A percentile compares a stretch with the other conserved stretches of the same genome.
These are phyloP conservation scores for Penicillium sp. DNA, from an alignment of 2,329 filamentous ascomycete genomes.

Conservation along the genomic window DNA sequence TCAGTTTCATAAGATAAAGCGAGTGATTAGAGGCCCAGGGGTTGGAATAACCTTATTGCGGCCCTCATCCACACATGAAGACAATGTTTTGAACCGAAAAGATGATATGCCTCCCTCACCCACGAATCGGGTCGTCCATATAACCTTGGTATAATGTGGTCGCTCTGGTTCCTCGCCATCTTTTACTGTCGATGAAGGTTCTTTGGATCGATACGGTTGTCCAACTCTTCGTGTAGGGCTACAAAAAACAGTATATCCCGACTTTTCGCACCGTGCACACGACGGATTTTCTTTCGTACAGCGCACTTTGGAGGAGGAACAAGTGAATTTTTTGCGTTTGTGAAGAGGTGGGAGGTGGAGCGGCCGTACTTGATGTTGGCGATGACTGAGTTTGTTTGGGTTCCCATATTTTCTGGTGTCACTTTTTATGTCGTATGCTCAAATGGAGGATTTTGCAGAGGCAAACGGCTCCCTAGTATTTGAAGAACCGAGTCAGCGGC, in stretches of 20 bases:
- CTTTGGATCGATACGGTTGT: slow-evolving; percentile 11
- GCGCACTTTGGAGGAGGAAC: slow-evolving; percentile 20
- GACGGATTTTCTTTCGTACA: slow-evolving; percentile 19
- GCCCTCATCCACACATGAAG: neutral
- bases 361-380: neutral
- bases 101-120: neutral
- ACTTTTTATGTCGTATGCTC: neutral
- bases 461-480: neutral
- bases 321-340: neutral
- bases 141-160: neutral
- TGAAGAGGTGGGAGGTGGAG: neutral
- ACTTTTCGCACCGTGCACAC: slow-evolving; percentile 20
- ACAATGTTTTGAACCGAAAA: neutral
- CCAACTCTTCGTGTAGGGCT: slow-evolving; percentile 24
- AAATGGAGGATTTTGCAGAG: neutral
- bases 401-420: neutral
- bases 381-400: neutral
- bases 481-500: neutral
- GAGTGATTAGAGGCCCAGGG: slow-evolving; percentile 7
- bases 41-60: neutral
- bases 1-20: slow-evolving; percentile 8
- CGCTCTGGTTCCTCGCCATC: neutral
- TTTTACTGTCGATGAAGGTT: neutral
- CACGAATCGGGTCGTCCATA: neutral
- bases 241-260: slow-evolving; percentile 24